Evolutionary conservation across 495 filamentous ascomycete species (phyloP).

Genomic region (Aspergillus avenaceus): DNA sequence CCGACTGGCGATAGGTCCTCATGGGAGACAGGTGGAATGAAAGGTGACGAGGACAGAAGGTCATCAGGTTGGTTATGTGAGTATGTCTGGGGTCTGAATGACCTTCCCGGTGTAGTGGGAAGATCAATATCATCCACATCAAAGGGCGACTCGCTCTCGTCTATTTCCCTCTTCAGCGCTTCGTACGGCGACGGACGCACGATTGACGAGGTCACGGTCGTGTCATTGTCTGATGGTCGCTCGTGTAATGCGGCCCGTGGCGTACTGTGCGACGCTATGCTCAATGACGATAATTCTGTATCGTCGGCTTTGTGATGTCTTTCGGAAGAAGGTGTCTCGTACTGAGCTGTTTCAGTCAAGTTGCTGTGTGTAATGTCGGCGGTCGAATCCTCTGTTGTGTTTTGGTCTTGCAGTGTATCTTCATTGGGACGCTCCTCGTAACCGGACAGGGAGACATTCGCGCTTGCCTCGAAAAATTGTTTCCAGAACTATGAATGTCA

Average conservation of each 20-base stretch:
- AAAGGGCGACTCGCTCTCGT: slow-evolving; percentile 24
- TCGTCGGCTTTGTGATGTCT: slow-evolving; percentile 44
- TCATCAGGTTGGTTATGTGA: slow-evolving; percentile 14
- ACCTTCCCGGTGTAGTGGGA: slow-evolving; percentile 37
- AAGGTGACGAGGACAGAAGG: slow-evolving; percentile 44
- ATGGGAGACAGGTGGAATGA: slow-evolving; percentile 44
- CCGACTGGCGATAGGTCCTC: slow-evolving; percentile 25
- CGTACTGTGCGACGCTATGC: slow-evolving; percentile 49
- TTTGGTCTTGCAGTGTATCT: slow-evolving; percentile 46
- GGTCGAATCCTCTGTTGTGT: slow-evolving; percentile 46
- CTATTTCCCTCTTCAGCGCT: slow-evolving; percentile 24
- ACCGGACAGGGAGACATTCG: slow-evolving; percentile 94
- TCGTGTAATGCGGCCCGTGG: slow-evolving; percentile 46
- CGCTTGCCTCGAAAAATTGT: slow-evolving; percentile 97
- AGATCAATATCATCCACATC: slow-evolving; percentile 43
- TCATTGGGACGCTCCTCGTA: slow-evolving; percentile 73
- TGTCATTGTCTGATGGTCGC: slow-evolving; percentile 48
- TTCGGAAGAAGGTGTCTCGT: slow-evolving; percentile 33
- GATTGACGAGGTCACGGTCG: slow-evolving; percentile 55
- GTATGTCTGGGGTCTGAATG: background rate
- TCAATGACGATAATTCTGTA: slow-evolving; percentile 46
- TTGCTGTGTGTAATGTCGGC: slow-evolving; percentile 41
- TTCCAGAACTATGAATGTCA: slow-evolving; percentile 83
- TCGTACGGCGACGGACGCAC: slow-evolving; percentile 45
- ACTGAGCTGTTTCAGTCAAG: slow-evolving; percentile 27